These are phyloP conservation scores for Aristolochia californica DNA, from an alignment of 164 flowering plant genomes.

Conservation along the genomic window DNA sequence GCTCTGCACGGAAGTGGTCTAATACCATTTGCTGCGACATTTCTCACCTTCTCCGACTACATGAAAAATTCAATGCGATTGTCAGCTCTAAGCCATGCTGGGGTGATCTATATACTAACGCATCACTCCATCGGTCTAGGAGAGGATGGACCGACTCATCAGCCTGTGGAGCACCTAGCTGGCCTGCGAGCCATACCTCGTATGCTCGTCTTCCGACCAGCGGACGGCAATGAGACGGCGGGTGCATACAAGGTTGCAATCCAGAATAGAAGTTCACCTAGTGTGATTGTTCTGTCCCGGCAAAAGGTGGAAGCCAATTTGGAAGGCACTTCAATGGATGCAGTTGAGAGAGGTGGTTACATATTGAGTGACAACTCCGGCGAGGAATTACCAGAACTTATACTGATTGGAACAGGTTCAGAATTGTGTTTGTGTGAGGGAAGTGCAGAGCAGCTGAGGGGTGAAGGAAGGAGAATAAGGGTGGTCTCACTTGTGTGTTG, in stretches of 20 bases:
- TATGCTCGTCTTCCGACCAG: constrained; percentile 45
- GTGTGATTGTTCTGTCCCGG: constrained; percentile 35
- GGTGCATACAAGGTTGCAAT: constrained; percentile 57
- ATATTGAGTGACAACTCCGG: constrained; percentile 64
- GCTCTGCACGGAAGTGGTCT: constrained; percentile 47
- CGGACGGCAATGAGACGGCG: constrained; percentile 57
- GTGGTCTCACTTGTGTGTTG: constrained; percentile 84
- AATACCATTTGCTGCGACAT: constrained; percentile 57
- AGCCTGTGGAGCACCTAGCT: constrained; percentile 58
- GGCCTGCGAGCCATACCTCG: constrained; percentile 46
- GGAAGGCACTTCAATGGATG: constrained; percentile 70
- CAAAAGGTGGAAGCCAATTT: constrained; percentile 44
- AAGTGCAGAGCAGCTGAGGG: constrained; percentile 77
- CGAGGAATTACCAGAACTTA: constrained; percentile 78
- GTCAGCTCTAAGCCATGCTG: constrained; percentile 47
- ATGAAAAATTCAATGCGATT: constrained; percentile 43
- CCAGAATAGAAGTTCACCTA: constrained; percentile 25
- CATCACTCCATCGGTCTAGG: constrained; percentile 73
- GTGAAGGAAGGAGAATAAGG: constrained; percentile 74
- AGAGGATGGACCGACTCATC: constrained; percentile 75
- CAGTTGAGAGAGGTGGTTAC: constrained; percentile 89
- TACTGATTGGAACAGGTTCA: constrained; percentile 84
- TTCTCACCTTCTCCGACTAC: constrained; percentile 52
- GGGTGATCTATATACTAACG: constrained; percentile 52
- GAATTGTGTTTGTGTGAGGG: constrained; percentile 73